Base-by-base conservation (phyloP, 768 basidiomycete genomes). In the Leccinum subgranulosum region DNA sequence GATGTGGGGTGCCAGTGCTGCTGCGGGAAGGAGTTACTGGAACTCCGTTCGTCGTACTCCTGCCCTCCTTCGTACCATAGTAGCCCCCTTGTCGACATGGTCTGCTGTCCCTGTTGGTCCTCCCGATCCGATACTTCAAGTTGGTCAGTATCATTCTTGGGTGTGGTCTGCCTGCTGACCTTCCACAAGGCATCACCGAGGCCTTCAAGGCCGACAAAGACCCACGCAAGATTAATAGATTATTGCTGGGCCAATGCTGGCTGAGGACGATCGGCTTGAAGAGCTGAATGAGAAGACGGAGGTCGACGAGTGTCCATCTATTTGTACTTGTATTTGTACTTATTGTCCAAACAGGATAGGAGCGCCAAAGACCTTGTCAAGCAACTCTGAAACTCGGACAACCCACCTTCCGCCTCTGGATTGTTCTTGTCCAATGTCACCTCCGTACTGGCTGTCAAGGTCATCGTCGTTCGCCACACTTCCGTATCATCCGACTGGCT, bases 191-290 rank as follows among this genome's bases (percentile, higher is more conserved):
- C 60, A 82, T 99, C 50, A 89, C 91, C 28, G 96, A 98, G 70
- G 93, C 94, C 28, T 99, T 94, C 85, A 97, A 95, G 78, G 92
- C 93, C 46, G 94, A 98, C 83, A 87, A 85, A 67, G 86, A 90
- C 72, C 79, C 90, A 17, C 86, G 87, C 63, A 98, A 98, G 75
- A 96, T 99, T 69, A 99, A 98, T n/a, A 29, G 2, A 29, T 29
- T 10, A 29, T n/a, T 41, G 7, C 39, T 41, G 39, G 39, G n/a
- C n/a, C n/a, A n/a, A n/a, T n/a, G n/a, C n/a, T n/a, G n/a, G n/a
- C n/a, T 19, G 8, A 41, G n/a, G 39, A 41, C 2, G 39, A 41
- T 41, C 7, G 39, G n/a, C 39, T 41, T 17, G 39, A 41, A 41
- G 39, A 41, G 10, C 10, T 41, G 39, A 41, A 41, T 10, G 4